Conservation (phyloP, 2,329 filamentous ascomycete species). For the Fusarium decemcellulare region DNA sequence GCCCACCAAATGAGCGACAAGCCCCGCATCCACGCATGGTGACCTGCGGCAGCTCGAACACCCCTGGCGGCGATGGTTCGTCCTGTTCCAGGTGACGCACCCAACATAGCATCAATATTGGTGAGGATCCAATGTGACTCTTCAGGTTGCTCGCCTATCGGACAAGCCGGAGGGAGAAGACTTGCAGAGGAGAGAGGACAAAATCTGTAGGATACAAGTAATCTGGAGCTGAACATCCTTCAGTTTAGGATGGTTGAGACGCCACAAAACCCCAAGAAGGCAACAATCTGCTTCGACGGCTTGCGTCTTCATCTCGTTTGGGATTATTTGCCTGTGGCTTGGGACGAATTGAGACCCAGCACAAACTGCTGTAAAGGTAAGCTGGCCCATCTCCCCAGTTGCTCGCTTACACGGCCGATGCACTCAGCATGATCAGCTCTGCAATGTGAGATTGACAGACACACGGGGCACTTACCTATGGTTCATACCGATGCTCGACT, state of each 20-base stretch:
- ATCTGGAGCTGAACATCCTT: conserved; percentile 25
- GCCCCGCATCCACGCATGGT: conserved; percentile 13
- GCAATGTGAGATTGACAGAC: conserved; percentile 31
- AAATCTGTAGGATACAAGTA: neutral
- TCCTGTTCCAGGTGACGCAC: conserved; percentile 35
- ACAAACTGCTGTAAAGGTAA: conserved; percentile 28
- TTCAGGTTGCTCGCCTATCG: conserved; percentile 27
- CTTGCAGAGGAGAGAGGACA: neutral
- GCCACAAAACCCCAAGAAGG: conserved; percentile 25
- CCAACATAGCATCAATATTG: conserved; percentile 9
- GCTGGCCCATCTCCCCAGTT: conserved; percentile 18
- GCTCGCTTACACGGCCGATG: conserved; percentile 17
- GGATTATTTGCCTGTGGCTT: conserved; percentile 23
- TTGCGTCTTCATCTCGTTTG: conserved; percentile 39
- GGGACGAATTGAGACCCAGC: conserved; percentile 32
- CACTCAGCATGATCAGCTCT: conserved; percentile 21
- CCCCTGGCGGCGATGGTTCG: conserved; percentile 37
- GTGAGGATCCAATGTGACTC: conserved; percentile 27
- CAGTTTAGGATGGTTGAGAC: conserved; percentile 17
- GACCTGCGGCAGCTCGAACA: conserved; percentile 34
- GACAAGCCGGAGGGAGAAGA: conserved; percentile 15
- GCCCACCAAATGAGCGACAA: conserved; percentile 20
- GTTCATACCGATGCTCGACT: conserved; percentile 1
- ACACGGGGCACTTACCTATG: conserved; percentile 1
- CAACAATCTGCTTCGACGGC: conserved; percentile 20